Evolutionary conservation across 2,329 filamentous ascomycete species (phyloP), one percentile per base, ranked within the genome.

Genomic region (Aspergillus arachidicola): DNA sequence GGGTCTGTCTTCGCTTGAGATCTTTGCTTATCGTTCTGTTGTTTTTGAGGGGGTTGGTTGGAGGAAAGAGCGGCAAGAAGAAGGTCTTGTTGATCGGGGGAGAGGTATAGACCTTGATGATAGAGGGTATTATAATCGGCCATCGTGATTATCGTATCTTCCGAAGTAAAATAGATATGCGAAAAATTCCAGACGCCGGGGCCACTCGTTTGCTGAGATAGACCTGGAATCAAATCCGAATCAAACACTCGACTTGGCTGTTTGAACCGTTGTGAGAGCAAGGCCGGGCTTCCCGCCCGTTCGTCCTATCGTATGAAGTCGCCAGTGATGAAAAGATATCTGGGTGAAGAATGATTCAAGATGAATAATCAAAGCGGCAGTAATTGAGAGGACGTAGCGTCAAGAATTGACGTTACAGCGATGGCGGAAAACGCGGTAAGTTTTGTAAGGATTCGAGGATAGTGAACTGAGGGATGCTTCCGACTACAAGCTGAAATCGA

Each of bases 1-100:
- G 68, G 57, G 28, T 71, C 67, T 21, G 62, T 59, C 46, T 72
- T 76, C 45, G 68, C 43, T 23, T 68, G 69, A n/a, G 71, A 61
- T 6, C 61, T 58, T 16, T 64, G 57, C 51, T 65, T 62, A 45
- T 69, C 67, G 19, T 62, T 68, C 50, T 68, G 66, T 51, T 72
- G 73, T 60, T 73, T 76, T 50, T 73, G 75, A 64, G 75, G 70
- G 16, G 80, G 78, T 41, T 76, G 86, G 74, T 93, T 92, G 68
- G 91, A 91, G 68, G 91, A 90, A 69, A 94, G 86, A 53, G 91
- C 91, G 64, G 90, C 89, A 66, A 91, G 88, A 51, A 94, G 84
- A 64, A 94, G 83, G 72, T 86, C 88, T 82, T 94, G 90, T 78
- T 94, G 91, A 73, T 91, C 87, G 66, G 89, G 88, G 64, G 90